Base-by-base conservation (phyloP, 2,329 filamentous ascomycete genomes). In the Aspergillus novoparasiticus region DNA sequence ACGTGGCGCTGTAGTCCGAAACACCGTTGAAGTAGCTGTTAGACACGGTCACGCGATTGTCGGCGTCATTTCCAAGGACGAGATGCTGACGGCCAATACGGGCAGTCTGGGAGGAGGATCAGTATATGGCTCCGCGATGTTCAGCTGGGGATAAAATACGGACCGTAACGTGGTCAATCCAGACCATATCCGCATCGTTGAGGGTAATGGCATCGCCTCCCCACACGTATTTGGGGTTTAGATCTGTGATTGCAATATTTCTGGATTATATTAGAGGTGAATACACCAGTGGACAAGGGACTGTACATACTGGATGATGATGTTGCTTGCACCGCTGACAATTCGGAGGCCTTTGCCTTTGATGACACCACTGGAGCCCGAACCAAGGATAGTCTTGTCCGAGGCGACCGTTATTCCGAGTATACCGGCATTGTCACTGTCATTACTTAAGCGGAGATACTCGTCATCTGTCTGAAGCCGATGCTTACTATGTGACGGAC, bases 41-140 rank as follows among this genome's bases (percentile, higher is more conserved):
- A 66, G 85, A 85, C 71, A 89, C 82, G 34, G 85, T 87, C n/a
- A 88, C 83, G 41, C 85, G 83, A 73, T 81, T 82, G 67, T 80
- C 82, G 57, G 85, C 82, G 2, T 73, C 71, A 71, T 81, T 83
- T 59, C 86, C 86, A 48, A 86, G 81, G 46, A 88, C 86, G 51
- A 87, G 83, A 77, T 87, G 84, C 75, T 88, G 86, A 53, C 86
- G 85, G 60, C 84, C 85, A 67, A 88, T 84, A 46, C 84, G 81
- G 53, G 85, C 85, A 54, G 84, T 85, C 51, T 55, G n/a, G 19
- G 19, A 10, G 12, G 8, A 9, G 10, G 10, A 4, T 54, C 16
- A 54, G 30, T 36, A 53, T 21, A 36, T 3, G 32, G 11, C 16
- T 10, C 1, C 4, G 51, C 16, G 4, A 8, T 2, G 11, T 36